Conservation (phyloP, 2,329 filamentous ascomycete species). For the Tolypocladium tundrense region DNA sequence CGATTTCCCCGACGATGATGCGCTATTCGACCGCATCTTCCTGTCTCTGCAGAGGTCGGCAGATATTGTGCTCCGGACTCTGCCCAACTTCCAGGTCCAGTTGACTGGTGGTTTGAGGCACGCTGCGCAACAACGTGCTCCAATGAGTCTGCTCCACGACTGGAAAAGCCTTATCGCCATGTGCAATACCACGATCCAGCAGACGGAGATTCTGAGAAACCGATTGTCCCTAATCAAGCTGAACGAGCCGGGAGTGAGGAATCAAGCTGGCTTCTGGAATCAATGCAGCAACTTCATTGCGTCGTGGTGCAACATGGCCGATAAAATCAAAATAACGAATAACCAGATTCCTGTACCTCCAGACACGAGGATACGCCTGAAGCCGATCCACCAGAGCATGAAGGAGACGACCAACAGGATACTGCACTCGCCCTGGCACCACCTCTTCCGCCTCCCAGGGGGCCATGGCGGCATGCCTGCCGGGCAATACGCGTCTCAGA, state of each 20-base stretch:
- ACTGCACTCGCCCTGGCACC: slow-evolving; percentile 46
- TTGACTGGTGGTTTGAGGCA: slow-evolving; percentile 54
- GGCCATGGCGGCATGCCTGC: slow-evolving; percentile 8
- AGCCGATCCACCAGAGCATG: slow-evolving; percentile 71
- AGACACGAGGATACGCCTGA: slow-evolving; percentile 64
- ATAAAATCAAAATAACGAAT: slow-evolving; percentile 45
- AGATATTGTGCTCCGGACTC: slow-evolving; percentile 59
- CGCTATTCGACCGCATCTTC: slow-evolving; percentile 74
- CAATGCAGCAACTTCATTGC: slow-evolving; percentile 67
- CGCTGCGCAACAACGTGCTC: slow-evolving; percentile 48
- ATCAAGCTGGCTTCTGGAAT: slow-evolving; percentile 51
- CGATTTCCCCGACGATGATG: slow-evolving; percentile 67
- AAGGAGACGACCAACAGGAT: slow-evolving; percentile 73
- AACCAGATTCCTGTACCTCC: slow-evolving; percentile 43
- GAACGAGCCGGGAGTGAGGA: slow-evolving; percentile 69
- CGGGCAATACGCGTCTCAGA: slow-evolving; percentile 12
- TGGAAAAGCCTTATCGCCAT: slow-evolving; percentile 65
- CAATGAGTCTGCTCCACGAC: slow-evolving; percentile 49
- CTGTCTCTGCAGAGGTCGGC: slow-evolving; percentile 63
- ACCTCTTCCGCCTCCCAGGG: slow-evolving; percentile 21
- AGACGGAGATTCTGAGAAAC: slow-evolving; percentile 61
- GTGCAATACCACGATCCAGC: slow-evolving; percentile 59
- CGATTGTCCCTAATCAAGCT: slow-evolving; percentile 73
- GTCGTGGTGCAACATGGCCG: slow-evolving; percentile 58
- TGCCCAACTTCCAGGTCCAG: slow-evolving; percentile 61